Base-by-base conservation (phyloP, 192 early-diverging fungal genomes). In the Linnemannia exigua region DNA sequence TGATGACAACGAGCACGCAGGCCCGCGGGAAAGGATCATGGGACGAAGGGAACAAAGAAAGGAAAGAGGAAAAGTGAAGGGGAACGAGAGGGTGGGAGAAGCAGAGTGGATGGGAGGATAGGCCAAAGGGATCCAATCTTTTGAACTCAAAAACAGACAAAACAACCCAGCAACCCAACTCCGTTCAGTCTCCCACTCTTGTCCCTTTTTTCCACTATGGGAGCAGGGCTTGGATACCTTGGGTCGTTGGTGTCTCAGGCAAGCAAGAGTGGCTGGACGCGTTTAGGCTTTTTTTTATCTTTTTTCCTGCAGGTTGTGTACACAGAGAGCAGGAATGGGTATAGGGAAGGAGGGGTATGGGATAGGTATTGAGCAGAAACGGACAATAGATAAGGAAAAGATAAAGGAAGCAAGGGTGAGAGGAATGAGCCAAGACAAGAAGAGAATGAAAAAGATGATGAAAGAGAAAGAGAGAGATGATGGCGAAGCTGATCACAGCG, bases 111-210 rank as follows among this genome's bases (percentile, higher is more conserved):
- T 63, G 28, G 28, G 58, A 54, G 52, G 52, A 54, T 54, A 54
- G 52, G n/a, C 52, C 25, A 31, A 63, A 63, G 28, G 58, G n/a
- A 63, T 31, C 58, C 44, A 7, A 71, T 28, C 46, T 71, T 71
- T 38, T 71, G 41, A 28, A 46, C 44, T 71, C 36, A 69, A 69
- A 41, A 68, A 44, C 41, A 44, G 5, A 44, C 41, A 38, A 69
- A 15, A 19, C 19, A 36, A 69, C 33, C 37, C 67, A 36, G 67
- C 36, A 69, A 41, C 67, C 37, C 67, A 41, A 38, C 37, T 41
- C 70, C 41, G 25, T 72, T 22, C 46, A 41, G 46, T 72, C 70
- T 48, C 41, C 47, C 46, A 41, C 70, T 72, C 70, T 48, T 50
- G 38, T 72, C 47, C 28, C 70, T 47, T 14, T 20, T 50, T 44